A percentile compares a stretch with the other conserved stretches of the same genome.
Conservation (phyloP, 2,329 filamentous ascomycete genomes). For the Cercospora nicotianae region DNA sequence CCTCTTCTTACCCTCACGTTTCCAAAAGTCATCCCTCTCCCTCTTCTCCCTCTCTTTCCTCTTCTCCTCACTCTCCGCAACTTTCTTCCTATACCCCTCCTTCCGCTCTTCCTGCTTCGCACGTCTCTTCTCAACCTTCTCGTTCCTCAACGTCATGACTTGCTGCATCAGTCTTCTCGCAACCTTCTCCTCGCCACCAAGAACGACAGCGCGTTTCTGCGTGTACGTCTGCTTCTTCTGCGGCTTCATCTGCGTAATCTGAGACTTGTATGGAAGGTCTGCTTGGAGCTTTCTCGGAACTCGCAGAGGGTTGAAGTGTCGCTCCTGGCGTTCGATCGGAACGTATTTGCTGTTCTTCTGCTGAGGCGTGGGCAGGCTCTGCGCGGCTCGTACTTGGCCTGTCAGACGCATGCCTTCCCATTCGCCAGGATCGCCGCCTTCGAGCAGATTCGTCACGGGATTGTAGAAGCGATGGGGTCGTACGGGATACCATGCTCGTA, state of each 20-base stretch:
- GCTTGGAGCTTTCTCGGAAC: constrained; percentile 80
- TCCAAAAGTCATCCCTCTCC: constrained; percentile 91
- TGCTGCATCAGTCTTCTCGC: constrained; percentile 89
- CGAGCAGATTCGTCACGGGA: constrained; percentile 87
- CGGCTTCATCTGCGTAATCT: constrained; percentile 78
- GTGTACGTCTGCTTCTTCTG: constrained; percentile 83
- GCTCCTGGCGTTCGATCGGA: constrained; percentile 53
- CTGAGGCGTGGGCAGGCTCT: constrained; percentile 73
- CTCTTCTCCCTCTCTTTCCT: constrained; percentile 82
- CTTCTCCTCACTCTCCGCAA: constrained; percentile 81
- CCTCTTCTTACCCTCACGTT: constrained; percentile 80
- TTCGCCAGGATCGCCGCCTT: constrained; percentile 48
- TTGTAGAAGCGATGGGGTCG: constrained; percentile 97
- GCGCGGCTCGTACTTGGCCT: constrained; percentile 79
- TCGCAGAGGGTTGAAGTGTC: constrained; percentile 61
- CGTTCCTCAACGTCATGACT: constrained; percentile 84
- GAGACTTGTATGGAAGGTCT: constrained; percentile 86
- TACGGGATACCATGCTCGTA: constrained; percentile 95
- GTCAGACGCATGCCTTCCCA: constrained; percentile 95
- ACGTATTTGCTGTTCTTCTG: constrained; percentile 85
- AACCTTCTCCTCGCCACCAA: constrained; percentile 79
- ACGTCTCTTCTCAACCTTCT: constrained; percentile 79
- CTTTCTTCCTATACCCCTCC: constrained; percentile 76
- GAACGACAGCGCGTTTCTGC: constrained; percentile 91
- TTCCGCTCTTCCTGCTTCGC: constrained; percentile 87